Evolutionary conservation across 306 rosid species (phyloP), one percentile per base, ranked within the genome.

Genomic region (Crotalaria pallida): DNA sequence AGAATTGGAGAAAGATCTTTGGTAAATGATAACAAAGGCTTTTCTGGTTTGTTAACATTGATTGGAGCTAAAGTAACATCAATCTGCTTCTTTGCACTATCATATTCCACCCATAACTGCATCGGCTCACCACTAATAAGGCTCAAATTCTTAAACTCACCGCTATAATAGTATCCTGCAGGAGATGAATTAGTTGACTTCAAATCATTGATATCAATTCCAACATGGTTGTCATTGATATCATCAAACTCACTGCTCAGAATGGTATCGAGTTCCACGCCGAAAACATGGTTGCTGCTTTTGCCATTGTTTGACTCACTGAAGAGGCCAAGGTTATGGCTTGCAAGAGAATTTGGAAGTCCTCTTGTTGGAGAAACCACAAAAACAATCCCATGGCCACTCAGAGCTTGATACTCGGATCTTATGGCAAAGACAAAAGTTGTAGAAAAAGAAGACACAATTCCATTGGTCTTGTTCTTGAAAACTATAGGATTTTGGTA

Each of bases 41-140:
- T n/a, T 40, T 77, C 47, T 43, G 96, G 92, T 74, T 86, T 91
- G 0, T 2, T 69, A 12, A 66, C 13, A 0, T 56, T 57, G 6
- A 69, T 56, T 36, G 96, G 85, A 77, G 88, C 85, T 69, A 88
- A 33, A 6, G 90, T 84, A 16, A 86, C 97, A 56, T 80, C 15
- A 18, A 85, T 76, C 24, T 44, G 58, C 51, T 65, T 83, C 57
- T 80, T 9, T 2, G 4, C 45, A 6, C 81, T 82, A 44, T 86
- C 90, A 72, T 90, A 90, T 10, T 86, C 90, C 26, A 90, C 77
- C 97, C 97, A 90, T 4, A 82, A 77, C 34, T 77, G 83, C 83
- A 86, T 85, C 7, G 75, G 60, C 48, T 61, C 1, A 27, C 92
- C 96, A 44, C 87, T 81, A 0, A 69, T 74, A 10, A 91, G 81